Evolutionary conservation across 306 rosid genomes (phyloP), one percentile per base, ranked within the genome.

Genomic region (Trifolium pratense): DNA sequence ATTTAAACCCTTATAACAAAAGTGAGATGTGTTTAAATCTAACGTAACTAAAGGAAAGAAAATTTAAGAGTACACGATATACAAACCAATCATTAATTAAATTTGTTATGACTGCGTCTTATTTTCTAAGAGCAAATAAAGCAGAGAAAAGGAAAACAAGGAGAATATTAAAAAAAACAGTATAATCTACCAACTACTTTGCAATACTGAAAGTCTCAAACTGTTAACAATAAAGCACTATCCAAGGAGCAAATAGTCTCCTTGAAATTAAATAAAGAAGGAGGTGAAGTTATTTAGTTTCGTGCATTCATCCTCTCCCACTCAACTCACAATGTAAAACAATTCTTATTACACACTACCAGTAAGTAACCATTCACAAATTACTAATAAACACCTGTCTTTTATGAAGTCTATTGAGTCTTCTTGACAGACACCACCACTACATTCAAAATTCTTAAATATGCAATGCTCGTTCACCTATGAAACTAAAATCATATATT

Each of bases 401-500:
- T 29, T 29, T 29, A 6, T 14, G 13, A 43, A 76, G 52, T 32
- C 23, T 46, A 13, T 11, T 29, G 17, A 46, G 48, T 12, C 55
- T n/a, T 12, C 55, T n/a, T 48, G 48, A 25, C n/a, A 69, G 45
- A 61, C 31, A 52, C 32, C 52, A 52, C 18, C 48, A 43, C 18
- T 39, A 43, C 37, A 14, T 58, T 37, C 20, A 49, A 58, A 73
- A 23, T 18, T 49, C 61, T 53, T 26, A 23, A 79, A 58, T 58
- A 68, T 5, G 11, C 12, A 34, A 15, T 46, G 49, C 32, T 43
- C 40, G 14, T 63, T 42, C 13, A 7, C 21, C 21, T 10, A 56
- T 29, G 17, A 66, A 72, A 61, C 63, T 66, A 53, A 51, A 71
- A 66, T 26, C n/a, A 18, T 48, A 51, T 42, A 62, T 65, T 43